These are phyloP conservation scores for Fusarium buxicola DNA, from an alignment of 2,329 filamentous ascomycete species.

Conservation along the genomic window DNA sequence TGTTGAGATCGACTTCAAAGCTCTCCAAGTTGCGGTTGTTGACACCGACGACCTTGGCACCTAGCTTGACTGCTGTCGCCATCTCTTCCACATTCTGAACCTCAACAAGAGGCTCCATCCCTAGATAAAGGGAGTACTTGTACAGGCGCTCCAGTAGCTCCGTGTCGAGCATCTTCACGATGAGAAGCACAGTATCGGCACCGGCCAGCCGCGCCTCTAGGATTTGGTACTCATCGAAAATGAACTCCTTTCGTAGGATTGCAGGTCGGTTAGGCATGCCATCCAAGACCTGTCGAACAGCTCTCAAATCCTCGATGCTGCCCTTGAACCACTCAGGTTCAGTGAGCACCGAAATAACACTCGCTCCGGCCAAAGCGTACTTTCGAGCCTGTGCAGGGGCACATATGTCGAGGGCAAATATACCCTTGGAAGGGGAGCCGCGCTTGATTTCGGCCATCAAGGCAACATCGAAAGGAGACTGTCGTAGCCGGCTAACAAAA, in stretches of 20 bases:
- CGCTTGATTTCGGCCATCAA: conserved; percentile 98
- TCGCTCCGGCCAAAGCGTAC: conserved; percentile 94
- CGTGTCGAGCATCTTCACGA: conserved; percentile 95
- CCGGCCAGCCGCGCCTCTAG: conserved; percentile 92
- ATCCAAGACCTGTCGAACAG: conserved; percentile 88
- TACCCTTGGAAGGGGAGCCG: conserved; percentile 94
- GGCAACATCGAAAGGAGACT: conserved; percentile 88
- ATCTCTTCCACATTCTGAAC: conserved; percentile 97
- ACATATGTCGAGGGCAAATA: conserved; percentile 88
- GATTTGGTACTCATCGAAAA: conserved; percentile 99
- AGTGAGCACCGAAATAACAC: conserved; percentile 97
- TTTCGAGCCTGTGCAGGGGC: conserved; percentile 90
- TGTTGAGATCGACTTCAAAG: conserved; percentile 95
- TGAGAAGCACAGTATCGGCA: conserved; percentile 93
- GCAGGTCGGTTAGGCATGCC: conserved; percentile 93
- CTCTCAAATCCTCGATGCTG: conserved; percentile 90
- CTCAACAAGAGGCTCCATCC: conserved; percentile 98
- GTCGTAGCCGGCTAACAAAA: conserved; percentile 81
- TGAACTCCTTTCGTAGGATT: conserved; percentile 93
- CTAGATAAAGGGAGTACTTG: conserved; percentile 86
- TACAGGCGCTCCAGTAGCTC: conserved; percentile 82
- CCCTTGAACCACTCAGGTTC: conserved; percentile 99
- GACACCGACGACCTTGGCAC: conserved; percentile 92
- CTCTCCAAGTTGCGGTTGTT: conserved; percentile 98
- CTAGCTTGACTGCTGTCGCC: conserved; percentile 85